phyloP scores from a whole-genome alignment of 73 alveolate genomes.

The Breviolum minutum region DNA sequence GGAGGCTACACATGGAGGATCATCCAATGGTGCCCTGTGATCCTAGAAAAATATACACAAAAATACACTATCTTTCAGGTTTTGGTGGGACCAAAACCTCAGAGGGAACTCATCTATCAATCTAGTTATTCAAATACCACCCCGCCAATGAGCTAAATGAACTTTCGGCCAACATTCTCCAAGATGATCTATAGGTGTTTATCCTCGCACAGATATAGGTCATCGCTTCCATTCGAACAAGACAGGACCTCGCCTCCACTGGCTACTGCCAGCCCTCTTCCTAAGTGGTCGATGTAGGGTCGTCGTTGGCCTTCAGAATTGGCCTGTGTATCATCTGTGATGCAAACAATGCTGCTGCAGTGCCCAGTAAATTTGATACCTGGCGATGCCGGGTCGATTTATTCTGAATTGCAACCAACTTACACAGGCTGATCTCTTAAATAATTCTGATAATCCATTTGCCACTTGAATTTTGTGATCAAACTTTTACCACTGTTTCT shows the following conservation, averaged over 20 bases:
- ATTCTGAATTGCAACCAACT: no score
- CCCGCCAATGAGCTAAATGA: not conserved
- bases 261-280: conserved; percentile 36
- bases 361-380: conserved; percentile 5
- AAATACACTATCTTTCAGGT: not conserved
- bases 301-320: conserved; percentile 26
- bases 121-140: no score
- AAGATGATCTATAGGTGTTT: not conserved
- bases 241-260: not conserved
- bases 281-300: conserved; percentile 39
- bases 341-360: conserved; percentile 34
- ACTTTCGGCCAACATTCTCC: not conserved
- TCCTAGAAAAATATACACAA: not conserved
- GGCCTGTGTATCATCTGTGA: conserved; percentile 46
- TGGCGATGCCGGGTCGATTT: not conserved
- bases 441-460: no score
- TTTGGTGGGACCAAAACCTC: not conserved
- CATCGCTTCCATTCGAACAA: not conserved
- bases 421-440: no score
- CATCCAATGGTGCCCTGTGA: not conserved
- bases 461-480: no score
- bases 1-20: not conserved
- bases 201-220: not conserved
- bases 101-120: no score
- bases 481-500: no score